A percentile compares a stretch with the other conserved stretches of the same genome.
These are phyloP conservation scores for Crataegus laevigata DNA, from an alignment of 306 rosid genomes.

Conservation along the genomic window DNA sequence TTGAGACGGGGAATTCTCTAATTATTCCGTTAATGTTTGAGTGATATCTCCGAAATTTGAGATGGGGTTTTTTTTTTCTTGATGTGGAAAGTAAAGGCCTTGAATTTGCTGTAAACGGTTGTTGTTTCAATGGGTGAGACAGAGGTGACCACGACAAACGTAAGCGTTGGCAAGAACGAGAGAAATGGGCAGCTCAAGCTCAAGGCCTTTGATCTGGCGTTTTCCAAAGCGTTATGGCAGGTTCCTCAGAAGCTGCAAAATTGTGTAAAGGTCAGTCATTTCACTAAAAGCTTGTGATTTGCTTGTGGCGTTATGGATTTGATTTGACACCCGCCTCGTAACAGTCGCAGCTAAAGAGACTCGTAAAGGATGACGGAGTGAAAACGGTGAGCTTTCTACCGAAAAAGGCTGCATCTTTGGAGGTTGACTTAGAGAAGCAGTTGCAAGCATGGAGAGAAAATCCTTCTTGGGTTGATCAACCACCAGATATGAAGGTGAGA, in stretches of 20 bases:
- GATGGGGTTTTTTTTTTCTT: slow-evolving; percentile 7
- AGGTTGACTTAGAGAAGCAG: slow-evolving; percentile 72
- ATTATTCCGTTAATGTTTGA: background rate
- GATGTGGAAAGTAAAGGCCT: background rate
- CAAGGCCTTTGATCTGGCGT: slow-evolving; percentile 34
- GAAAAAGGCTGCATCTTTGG: slow-evolving; percentile 35
- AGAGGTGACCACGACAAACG: slow-evolving; percentile 30
- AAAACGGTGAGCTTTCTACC: slow-evolving; percentile 24
- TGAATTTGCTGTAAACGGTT: slow-evolving; percentile 11
- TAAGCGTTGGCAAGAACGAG: slow-evolving; percentile 32
- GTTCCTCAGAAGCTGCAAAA: slow-evolving; percentile 61
- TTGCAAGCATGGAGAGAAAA: slow-evolving; percentile 80
- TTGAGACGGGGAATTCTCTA: background rate
- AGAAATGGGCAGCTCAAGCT: slow-evolving; percentile 30
- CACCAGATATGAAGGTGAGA: slow-evolving; percentile 62
- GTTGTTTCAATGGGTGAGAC: slow-evolving; percentile 48
- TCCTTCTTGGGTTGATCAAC: slow-evolving; percentile 76
- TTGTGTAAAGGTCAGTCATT: slow-evolving; percentile 52
- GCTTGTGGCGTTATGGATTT: background rate
- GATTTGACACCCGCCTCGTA: background rate
- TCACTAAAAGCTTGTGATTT: slow-evolving; percentile 1
- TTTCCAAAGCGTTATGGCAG: slow-evolving; percentile 56
- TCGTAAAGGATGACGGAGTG: slow-evolving; percentile 40
- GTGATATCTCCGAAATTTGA: slow-evolving; percentile 1
- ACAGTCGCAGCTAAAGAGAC: slow-evolving; percentile 63